A percentile compares a stretch with the other conserved stretches of the same genome.
These are phyloP conservation scores for Colletotrichum noveboracense DNA, from an alignment of 2,329 filamentous ascomycete species.

Conservation along the genomic window DNA sequence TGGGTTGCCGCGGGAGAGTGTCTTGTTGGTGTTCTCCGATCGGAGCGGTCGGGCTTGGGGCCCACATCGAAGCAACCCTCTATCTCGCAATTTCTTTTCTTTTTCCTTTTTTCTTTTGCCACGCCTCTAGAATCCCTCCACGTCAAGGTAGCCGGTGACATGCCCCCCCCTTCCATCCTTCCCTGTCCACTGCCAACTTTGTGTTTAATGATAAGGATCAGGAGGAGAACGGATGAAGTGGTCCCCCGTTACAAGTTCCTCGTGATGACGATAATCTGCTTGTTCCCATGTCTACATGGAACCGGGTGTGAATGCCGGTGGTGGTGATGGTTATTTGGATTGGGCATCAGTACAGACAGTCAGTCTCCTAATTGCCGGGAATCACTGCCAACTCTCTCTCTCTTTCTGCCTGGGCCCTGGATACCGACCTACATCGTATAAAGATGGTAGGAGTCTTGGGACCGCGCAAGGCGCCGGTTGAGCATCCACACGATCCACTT, in stretches of 20 bases:
- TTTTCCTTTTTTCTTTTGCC: background rate
- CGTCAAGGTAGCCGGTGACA: background rate
- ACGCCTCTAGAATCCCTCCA: background rate
- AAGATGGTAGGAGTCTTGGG: background rate
- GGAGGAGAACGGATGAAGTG: background rate
- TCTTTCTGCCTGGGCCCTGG: background rate
- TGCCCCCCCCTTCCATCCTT: background rate
- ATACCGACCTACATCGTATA: background rate
- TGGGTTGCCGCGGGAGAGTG: background rate
- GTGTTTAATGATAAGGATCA: background rate
- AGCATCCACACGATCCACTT: background rate
- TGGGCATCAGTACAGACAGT: background rate
- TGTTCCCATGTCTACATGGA: background rate
- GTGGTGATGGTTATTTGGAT: background rate
- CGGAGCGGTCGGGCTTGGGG: background rate
- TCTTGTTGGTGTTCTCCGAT: background rate
- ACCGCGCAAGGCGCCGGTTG: background rate
- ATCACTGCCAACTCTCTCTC: background rate
- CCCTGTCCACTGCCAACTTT: background rate
- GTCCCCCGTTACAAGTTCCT: background rate
- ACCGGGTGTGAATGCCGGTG: background rate
- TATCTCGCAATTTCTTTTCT: background rate
- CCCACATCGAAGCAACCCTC: background rate
- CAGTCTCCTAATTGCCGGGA: background rate
- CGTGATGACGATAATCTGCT: background rate